These are phyloP conservation scores for Mucor piriformis DNA, from an alignment of 371 early-diverging fungal genomes.

Conservation along the genomic window DNA sequence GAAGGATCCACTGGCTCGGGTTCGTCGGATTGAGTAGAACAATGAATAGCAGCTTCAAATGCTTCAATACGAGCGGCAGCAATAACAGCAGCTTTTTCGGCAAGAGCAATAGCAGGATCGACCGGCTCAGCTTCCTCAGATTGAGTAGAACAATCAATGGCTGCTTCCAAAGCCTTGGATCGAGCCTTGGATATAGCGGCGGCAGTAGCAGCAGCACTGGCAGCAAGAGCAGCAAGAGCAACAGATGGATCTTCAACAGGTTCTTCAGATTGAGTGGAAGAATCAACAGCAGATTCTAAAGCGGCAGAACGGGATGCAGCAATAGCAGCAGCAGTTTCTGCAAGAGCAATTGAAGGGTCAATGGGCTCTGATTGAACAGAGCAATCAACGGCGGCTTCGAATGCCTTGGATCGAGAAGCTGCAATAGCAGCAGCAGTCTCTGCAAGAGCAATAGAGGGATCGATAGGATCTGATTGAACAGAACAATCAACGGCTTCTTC, in stretches of 20 bases:
- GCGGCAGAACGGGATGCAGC: constrained; percentile 1
- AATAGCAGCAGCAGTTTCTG: constrained; percentile 4
- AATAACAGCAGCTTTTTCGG: not conserved
- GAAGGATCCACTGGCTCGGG: constrained; percentile 10
- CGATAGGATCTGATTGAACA: constrained; percentile 6
- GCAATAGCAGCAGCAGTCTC: constrained; percentile 10
- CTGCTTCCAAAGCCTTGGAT: constrained; percentile 4
- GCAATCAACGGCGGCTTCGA: not conserved
- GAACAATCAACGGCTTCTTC: constrained; percentile 11
- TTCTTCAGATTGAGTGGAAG: constrained; percentile 11
- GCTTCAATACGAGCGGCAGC: not conserved
- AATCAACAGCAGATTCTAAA: constrained; percentile 6
- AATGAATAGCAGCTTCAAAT: constrained; percentile 5
- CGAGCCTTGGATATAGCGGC: not conserved
- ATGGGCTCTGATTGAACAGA: not conserved
- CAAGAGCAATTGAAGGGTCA: constrained; percentile 3
- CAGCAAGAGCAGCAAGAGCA: not conserved
- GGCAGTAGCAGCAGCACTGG: constrained; percentile 5
- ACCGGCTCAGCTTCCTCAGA: not conserved
- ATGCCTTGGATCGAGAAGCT: not conserved
- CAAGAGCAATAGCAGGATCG: not conserved
- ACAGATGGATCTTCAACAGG: constrained; percentile 6
- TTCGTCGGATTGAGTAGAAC: constrained; percentile 9
- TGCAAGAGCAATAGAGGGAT: constrained; percentile 1
- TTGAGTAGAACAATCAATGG: constrained; percentile 1